These are phyloP conservation scores for Cyberlindnera petersonii DNA, from an alignment of 805 yeast genomes.

Conservation along the genomic window DNA sequence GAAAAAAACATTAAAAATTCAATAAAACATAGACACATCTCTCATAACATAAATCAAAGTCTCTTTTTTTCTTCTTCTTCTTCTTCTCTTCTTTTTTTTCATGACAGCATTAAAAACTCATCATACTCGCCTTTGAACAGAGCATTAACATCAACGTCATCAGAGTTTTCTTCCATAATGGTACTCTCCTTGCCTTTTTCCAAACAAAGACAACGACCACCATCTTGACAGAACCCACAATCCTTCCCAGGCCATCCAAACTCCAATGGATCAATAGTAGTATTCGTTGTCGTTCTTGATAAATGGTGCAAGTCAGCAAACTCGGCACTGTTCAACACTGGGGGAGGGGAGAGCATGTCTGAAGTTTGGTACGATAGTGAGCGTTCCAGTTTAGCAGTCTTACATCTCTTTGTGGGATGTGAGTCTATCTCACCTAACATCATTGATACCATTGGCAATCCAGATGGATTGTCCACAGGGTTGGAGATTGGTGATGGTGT, in stretches of 20 bases:
- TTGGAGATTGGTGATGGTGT: constrained; percentile 27
- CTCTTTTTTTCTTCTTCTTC: background rate
- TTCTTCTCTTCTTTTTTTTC: background rate
- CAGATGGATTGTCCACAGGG: constrained; percentile 4
- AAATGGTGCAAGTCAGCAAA: background rate
- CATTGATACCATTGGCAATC: constrained; percentile 16
- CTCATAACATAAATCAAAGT: constrained; percentile 8
- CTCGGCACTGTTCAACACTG: background rate
- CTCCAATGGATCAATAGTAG: constrained; percentile 18
- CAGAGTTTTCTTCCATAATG: constrained; percentile 6
- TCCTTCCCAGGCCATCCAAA: constrained; percentile 16
- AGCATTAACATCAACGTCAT: constrained; percentile 5
- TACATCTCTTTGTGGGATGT: constrained; percentile 16
- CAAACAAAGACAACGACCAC: constrained; percentile 17
- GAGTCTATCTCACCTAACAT: constrained; percentile 6
- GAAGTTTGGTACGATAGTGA: constrained; percentile 16
- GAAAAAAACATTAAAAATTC: no score
- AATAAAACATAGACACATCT: constrained; percentile 2
- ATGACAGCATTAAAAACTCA: constrained; percentile 18
- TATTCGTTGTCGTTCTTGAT: constrained; percentile 21
- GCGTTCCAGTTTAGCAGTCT: constrained; percentile 17
- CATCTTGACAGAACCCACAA: constrained; percentile 18
- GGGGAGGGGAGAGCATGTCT: constrained; percentile 15
- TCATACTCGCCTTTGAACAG: constrained; percentile 11
- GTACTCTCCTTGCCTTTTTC: constrained; percentile 10